phyloP scores from a whole-genome alignment of 305 asterid genomes.

The Fraxinus sp. region DNA sequence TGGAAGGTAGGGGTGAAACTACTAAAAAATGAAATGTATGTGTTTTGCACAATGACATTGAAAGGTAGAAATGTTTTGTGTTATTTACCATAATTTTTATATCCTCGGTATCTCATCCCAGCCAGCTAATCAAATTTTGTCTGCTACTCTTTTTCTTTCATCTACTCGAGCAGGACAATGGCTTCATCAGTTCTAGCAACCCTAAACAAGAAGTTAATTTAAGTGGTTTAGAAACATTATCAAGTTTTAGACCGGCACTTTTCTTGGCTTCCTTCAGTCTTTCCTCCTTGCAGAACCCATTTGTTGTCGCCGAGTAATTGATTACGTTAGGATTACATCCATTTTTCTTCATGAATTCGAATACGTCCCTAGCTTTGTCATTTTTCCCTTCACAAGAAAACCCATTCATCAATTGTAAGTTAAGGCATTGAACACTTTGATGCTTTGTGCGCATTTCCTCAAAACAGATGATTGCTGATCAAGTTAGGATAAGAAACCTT shows the following conservation, averaged over 20 bases:
- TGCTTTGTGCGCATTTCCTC: slow-evolving; percentile 80
- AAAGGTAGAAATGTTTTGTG: too few species aligned
- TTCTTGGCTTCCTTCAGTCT: slow-evolving; percentile 62
- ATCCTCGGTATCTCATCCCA: too few species aligned
- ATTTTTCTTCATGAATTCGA: slow-evolving; percentile 77
- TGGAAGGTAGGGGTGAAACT: too few species aligned
- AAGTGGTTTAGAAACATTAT: slow-evolving; percentile 64
- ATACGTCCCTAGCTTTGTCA: slow-evolving; percentile 55
- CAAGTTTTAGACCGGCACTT: slow-evolving; percentile 50
- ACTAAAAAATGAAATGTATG: too few species aligned
- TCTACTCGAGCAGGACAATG: slow-evolving; percentile 66
- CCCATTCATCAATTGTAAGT: slow-evolving; percentile 75
- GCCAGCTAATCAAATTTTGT: too few species aligned
- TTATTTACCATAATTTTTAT: too few species aligned
- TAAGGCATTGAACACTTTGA: slow-evolving; percentile 73
- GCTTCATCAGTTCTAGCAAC: slow-evolving; percentile 59
- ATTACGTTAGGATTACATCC: slow-evolving; percentile 72
- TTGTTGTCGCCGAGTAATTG: slow-evolving; percentile 65
- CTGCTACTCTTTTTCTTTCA: slow-evolving; percentile 44
- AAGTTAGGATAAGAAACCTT: slow-evolving; percentile 56
- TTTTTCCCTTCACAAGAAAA: slow-evolving; percentile 61
- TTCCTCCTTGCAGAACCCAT: slow-evolving; percentile 67
- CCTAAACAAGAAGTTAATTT: slow-evolving; percentile 59
- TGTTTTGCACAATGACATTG: too few species aligned
- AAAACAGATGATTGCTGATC: slow-evolving; percentile 65